Percentiles rank a stretch among this genome's conserved stretches.
Conservation (phyloP, 441 rosid species). For the Melastoma candidum region DNA sequence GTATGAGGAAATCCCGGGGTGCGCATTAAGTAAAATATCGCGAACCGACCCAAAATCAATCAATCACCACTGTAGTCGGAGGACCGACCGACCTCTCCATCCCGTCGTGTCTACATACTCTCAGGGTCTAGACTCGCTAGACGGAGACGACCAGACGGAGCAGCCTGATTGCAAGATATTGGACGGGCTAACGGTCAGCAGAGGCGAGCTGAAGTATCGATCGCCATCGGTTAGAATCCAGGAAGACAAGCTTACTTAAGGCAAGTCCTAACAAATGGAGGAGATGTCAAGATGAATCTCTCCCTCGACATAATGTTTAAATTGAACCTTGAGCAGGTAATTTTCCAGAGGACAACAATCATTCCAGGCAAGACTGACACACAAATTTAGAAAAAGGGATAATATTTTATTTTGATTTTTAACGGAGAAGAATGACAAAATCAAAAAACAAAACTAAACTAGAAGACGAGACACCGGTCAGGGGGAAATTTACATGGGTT, state of each 20-base stretch:
- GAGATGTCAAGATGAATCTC: too few species aligned
- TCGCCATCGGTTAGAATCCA: slow-evolving; percentile 44
- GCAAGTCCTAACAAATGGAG: slow-evolving; percentile 12
- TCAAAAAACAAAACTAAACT: too few species aligned
- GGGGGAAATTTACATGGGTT: too few species aligned
- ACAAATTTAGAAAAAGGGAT: too few species aligned
- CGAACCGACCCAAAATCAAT: too few species aligned
- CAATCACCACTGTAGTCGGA: too few species aligned
- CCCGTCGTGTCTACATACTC: too few species aligned
- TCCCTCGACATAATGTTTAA: too few species aligned
- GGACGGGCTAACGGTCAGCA: slow-evolving; percentile 64
- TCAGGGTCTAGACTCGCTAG: not conserved
- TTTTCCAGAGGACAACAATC: slow-evolving; percentile 5
- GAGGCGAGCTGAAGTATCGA: slow-evolving; percentile 75
- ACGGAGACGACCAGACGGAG: slow-evolving; percentile 26
- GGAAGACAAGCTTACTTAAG: slow-evolving; percentile 33
- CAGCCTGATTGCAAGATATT: slow-evolving; percentile 53
- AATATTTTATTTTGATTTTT: too few species aligned
- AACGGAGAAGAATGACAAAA: too few species aligned
- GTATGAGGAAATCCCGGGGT: slow-evolving; percentile 13
- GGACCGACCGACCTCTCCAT: too few species aligned
- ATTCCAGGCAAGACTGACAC: not conserved
- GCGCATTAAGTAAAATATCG: slow-evolving; percentile 8
- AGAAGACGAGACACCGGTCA: too few species aligned
- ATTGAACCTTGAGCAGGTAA: not conserved